Base-by-base conservation (phyloP, 495 filamentous ascomycete species). In the Aspergillus panamensis region DNA sequence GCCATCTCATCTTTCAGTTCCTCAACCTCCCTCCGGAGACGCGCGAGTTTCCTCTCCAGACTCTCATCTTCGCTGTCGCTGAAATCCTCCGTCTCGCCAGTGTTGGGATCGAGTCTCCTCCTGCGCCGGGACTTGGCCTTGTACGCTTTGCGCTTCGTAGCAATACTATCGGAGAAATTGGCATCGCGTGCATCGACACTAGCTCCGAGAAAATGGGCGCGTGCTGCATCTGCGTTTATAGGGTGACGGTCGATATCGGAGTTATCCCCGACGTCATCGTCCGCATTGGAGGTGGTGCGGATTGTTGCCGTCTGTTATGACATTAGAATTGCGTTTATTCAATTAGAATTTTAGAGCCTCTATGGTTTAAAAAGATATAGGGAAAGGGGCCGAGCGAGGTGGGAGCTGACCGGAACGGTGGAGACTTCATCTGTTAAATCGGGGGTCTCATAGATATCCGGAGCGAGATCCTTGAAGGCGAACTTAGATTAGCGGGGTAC, bases 391-490 rank as follows among this genome's bases (percentile, higher is more conserved):
- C 16, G 17, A n/a, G 10, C 13, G 40, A 48, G 25, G 33, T 52
- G 50, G 30, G 35, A 57, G 57, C 72, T 65, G 66, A 95, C 90
- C 31, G 83, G 90, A 56, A 90, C 69, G 37, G 92, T 97, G 29
- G 91, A 96, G 51, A 80, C 86, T 68, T 94, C 92, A 64, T 96
- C 90, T 21, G 84, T 90, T 62, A 96, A 77, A 57, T 94, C 91
- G 65, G 92, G 92, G 47, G 92, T 96, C 75, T 96, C 92, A 76
- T 97, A 97, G 65, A 95, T 88, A 67, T 96, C 92, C 70, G 92
- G 92, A 21, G 91, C 90, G 21, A 84, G 86, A 68, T 97, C 92
- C 91, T 94, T 58, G 17, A 48, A 44, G 19, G 43, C 50, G 53
- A 70, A 51, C 70, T 59, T 50, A 31, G 32, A 32, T 37, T 16